Percentiles rank a stretch among this genome's conserved stretches.
Evolutionary conservation across 2,329 filamentous ascomycete genomes (phyloP).

Genomic region (Fusarium aywerte): DNA sequence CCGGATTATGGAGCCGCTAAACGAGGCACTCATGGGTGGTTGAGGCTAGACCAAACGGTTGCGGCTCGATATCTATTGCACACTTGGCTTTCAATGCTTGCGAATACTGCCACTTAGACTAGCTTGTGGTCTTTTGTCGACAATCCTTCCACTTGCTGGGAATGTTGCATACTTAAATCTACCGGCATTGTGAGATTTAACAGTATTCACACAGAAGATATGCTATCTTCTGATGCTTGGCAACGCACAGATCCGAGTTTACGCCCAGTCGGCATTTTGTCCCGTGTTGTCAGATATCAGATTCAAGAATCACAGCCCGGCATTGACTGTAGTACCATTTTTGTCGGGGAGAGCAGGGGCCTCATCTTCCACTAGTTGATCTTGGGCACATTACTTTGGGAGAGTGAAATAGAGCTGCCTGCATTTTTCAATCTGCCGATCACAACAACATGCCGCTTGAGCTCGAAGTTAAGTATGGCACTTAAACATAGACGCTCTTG

Average conservation of each 20-base stretch:
- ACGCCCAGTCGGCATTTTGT: slow-evolving; percentile 9
- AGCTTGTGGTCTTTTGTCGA: background rate
- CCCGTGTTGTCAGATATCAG: slow-evolving; percentile 9
- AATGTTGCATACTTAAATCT: background rate
- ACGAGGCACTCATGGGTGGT: slow-evolving; percentile 1
- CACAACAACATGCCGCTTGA: no score
- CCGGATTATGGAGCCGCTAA: slow-evolving; percentile 19
- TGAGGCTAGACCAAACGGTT: slow-evolving; percentile 12
- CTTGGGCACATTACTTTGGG: no score
- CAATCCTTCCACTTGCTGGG: slow-evolving; percentile 7
- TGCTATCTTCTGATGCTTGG: background rate
- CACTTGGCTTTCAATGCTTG: background rate
- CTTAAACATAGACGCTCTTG: no score
- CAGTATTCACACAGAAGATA: background rate
- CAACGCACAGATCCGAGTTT: slow-evolving; percentile 23
- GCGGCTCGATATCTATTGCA: slow-evolving; percentile 20
- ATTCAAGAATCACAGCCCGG: slow-evolving; percentile 7
- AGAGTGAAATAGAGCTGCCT: no score
- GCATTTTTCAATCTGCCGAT: slow-evolving; percentile 18
- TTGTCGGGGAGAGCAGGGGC: background rate
- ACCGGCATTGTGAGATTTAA: background rate
- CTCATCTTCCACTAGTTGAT: background rate
- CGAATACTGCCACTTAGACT: background rate
- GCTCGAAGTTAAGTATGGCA: no score
- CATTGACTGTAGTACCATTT: background rate